Evolutionary conservation across 352 stramenopile genomes (phyloP).

Genomic region (Phytophthora lateralis): DNA sequence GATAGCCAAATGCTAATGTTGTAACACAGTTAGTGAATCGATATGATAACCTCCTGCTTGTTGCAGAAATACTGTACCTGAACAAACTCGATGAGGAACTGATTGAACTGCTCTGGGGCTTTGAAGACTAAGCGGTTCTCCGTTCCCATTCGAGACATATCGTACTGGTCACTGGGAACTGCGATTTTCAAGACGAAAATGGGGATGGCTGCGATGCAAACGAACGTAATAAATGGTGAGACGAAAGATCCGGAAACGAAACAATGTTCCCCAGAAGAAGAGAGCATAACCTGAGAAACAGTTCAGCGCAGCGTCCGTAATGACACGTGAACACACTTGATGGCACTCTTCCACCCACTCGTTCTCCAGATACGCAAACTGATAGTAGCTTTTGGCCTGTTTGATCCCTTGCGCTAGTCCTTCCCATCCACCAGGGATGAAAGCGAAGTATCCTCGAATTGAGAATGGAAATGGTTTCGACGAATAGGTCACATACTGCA

Average conservation of each 20-base stretch:
- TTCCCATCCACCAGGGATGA: slow-evolving; percentile 49
- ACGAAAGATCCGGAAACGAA: not conserved
- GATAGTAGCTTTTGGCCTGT: slow-evolving; percentile 74
- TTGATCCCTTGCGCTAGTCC: slow-evolving; percentile 43
- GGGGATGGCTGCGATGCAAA: slow-evolving; percentile 51
- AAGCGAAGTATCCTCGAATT: slow-evolving; percentile 58
- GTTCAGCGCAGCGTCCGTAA: slow-evolving; percentile 45
- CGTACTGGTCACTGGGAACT: slow-evolving; percentile 37
- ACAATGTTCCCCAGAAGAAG: not conserved
- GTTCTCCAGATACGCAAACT: slow-evolving; percentile 72
- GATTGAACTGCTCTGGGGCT: slow-evolving; percentile 36
- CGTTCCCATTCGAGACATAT: slow-evolving; percentile 32
- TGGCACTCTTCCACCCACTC: slow-evolving; percentile 67
- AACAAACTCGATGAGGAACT: slow-evolving; percentile 51
- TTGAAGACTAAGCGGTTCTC: slow-evolving; percentile 43
- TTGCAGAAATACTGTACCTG: slow-evolving; percentile 32
- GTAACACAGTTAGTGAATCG: slow-evolving; percentile 1
- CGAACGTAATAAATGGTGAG: not conserved
- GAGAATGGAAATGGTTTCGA: slow-evolving; percentile 32
- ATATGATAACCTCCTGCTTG: not conserved
- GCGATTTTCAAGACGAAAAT: slow-evolving; percentile 79
- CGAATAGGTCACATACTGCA: slow-evolving; percentile 43
- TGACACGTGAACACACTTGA: slow-evolving; percentile 44
- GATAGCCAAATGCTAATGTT: slow-evolving; percentile 15
- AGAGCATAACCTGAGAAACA: slow-evolving; percentile 34